Conservation (phyloP, 345 rosid genomes). For the Eucalyptus marginata region DNA sequence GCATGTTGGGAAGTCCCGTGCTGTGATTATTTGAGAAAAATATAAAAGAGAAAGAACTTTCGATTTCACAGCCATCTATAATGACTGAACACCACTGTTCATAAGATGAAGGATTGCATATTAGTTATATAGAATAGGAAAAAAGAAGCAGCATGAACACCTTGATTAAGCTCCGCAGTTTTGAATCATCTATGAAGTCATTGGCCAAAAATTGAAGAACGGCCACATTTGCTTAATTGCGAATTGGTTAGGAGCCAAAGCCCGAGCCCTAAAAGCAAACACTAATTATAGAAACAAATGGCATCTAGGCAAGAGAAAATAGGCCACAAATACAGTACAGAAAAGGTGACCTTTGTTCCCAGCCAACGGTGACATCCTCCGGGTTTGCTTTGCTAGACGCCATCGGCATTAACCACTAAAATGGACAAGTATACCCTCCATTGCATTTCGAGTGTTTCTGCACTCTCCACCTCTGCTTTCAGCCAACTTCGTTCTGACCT, state of each 20-base stretch:
- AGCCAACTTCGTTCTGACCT: not conserved
- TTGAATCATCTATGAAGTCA: no score
- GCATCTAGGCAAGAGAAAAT: not conserved
- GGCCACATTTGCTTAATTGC: not conserved
- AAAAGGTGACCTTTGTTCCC: not conserved
- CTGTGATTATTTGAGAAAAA: not conserved
- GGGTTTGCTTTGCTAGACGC: not conserved
- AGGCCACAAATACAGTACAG: not conserved
- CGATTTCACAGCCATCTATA: not conserved
- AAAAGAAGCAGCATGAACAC: no score
- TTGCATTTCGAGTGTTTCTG: not conserved
- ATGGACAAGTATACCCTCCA: not conserved
- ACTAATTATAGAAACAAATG: not conserved
- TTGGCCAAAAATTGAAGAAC: not conserved
- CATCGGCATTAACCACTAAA: not conserved
- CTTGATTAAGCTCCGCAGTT: no score
- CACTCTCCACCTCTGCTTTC: not conserved
- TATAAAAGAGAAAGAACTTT: not conserved
- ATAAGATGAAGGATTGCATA: no score
- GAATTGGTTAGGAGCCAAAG: not conserved
- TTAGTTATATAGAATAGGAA: no score
- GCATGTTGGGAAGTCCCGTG: fast-evolving
- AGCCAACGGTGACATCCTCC: not conserved
- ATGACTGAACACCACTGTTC: no score
- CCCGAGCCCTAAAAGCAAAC: not conserved